phyloP scores from a whole-genome alignment of 192 early-diverging fungal genomes.

The Coemansia interrupta region DNA sequence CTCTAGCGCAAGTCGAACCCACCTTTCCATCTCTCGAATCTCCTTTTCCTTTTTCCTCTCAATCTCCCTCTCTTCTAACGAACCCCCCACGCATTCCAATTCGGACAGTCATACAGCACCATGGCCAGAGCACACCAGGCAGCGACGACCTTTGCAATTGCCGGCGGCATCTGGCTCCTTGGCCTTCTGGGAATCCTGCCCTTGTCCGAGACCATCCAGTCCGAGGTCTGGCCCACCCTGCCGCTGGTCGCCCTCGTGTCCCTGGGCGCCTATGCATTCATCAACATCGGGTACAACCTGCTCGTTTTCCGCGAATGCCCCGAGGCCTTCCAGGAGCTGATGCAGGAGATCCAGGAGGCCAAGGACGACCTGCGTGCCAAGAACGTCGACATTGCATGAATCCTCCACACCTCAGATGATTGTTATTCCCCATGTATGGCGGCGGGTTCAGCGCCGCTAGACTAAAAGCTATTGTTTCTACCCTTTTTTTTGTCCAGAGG shows the following conservation, averaged over 20 bases:
- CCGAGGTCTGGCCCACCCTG: constrained; percentile 43
- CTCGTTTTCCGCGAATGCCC: constrained; percentile 89
- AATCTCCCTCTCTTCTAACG: not conserved
- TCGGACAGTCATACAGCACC: not conserved
- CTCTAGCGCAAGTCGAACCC: too few species aligned
- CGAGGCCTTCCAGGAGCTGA: constrained; percentile 78
- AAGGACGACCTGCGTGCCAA: constrained; percentile 73
- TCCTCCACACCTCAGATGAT: not conserved
- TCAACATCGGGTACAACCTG: constrained; percentile 81
- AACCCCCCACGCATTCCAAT: not conserved
- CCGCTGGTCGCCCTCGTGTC: constrained; percentile 59
- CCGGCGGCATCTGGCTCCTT: constrained; percentile 29
- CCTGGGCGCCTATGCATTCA: constrained; percentile 88
- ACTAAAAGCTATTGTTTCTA: too few species aligned
- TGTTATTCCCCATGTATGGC: not conserved
- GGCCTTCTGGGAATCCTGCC: constrained; percentile 34
- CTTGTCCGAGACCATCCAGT: constrained; percentile 27
- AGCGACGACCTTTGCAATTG: constrained; percentile 13
- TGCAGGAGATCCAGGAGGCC: constrained; percentile 80
- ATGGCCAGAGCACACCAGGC: constrained; percentile 38
- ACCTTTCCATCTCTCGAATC: not conserved
- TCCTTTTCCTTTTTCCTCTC: not conserved
- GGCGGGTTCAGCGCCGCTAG: too few species aligned
- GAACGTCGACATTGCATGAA: constrained; percentile 55
- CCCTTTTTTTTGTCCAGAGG: too few species aligned